Percentiles rank a stretch among this genome's conserved stretches.
Conservation (phyloP, 2,329 filamentous ascomycete genomes). For the Canariomyces notabilis region DNA sequence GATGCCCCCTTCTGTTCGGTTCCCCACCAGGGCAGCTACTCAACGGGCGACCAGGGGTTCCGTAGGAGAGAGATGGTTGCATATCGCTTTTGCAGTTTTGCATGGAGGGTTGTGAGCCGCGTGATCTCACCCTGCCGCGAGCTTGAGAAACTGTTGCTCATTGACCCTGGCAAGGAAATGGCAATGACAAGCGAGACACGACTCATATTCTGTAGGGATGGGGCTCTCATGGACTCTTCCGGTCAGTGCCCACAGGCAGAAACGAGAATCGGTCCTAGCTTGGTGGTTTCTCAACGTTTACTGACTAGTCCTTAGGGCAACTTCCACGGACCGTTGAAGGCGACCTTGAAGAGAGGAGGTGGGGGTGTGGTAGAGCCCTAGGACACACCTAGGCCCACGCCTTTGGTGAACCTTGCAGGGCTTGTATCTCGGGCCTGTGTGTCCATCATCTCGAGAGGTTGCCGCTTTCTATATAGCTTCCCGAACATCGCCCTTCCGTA, state of each 20-base stretch:
- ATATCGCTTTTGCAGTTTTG: conserved; percentile 5
- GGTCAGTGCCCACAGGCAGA: conserved; percentile 22
- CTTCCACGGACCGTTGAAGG: conserved; percentile 1
- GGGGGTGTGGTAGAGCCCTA: background rate
- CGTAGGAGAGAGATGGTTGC: conserved; percentile 6
- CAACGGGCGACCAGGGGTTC: background rate
- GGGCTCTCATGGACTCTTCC: conserved; percentile 8
- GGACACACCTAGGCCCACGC: conserved; percentile 4
- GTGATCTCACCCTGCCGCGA: conserved; percentile 10
- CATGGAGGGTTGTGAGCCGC: conserved; percentile 13
- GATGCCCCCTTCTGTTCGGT: conserved; percentile 9
- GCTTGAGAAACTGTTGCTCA: conserved; percentile 3
- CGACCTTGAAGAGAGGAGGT: background rate
- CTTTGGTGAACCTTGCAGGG: background rate
- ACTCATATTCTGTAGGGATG: conserved; percentile 17
- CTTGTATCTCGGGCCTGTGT: background rate
- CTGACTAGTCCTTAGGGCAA: background rate
- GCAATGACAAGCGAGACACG: conserved; percentile 10
- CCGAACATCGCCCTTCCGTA: conserved; percentile 16
- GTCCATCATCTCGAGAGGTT: conserved; percentile 7
- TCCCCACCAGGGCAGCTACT: conserved; percentile 2
- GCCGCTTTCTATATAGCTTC: conserved; percentile 26
- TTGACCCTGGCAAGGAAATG: background rate
- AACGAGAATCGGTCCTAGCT: conserved; percentile 9
- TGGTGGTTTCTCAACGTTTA: background rate